Base-by-base conservation (phyloP, 2,329 filamentous ascomycete species). In the Cryphonectria parasitica region DNA sequence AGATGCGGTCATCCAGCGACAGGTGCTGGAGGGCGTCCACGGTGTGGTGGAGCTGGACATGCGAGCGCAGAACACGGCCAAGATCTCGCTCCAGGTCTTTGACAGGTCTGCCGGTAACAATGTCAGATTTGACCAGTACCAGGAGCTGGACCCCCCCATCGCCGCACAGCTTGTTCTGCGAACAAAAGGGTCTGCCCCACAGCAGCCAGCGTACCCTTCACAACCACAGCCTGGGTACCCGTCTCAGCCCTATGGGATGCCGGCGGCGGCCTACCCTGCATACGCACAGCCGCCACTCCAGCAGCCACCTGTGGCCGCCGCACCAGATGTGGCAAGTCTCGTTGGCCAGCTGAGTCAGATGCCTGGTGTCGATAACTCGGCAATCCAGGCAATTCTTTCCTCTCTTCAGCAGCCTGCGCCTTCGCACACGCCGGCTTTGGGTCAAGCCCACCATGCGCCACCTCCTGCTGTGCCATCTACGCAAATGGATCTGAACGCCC, bases 11-110 rank as follows among this genome's bases (percentile, higher is more conserved):
- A 89, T 98, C 67, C 90, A 93, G 74, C 88, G 92, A 67, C 94
- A 97, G 78, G 92, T 97, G 52, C 83, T 95, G 15, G 95, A 98
- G 79, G 95, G 96, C 25, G 95, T 98, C 1, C 87, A 93, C 66
- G 95, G 92, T 11, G 92, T 98, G 19, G 90, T 93, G 6, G 91
- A 94, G 75, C 86, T 98, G 19, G 90, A 92, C 72, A 84, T 89
- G 66, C 84, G 86, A 62, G 88, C 93, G 31, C 91, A 97, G 76
- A 84, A 86, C 45, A 87, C 87, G 1, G 90, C 90, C 74, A 94
- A 91, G 77, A 91, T 98, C 66, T 89, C 92, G 0, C 83, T 98
- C 3, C 93, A 95, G 75, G 88, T 97, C 7, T 98, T 98, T 77
- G 92, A 97, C 80, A 91, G 94, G 36, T 91, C 89, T 56, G 87